These are phyloP conservation scores for Melastoma malabathricum DNA, from an alignment of 345 rosid genomes.

Conservation along the genomic window DNA sequence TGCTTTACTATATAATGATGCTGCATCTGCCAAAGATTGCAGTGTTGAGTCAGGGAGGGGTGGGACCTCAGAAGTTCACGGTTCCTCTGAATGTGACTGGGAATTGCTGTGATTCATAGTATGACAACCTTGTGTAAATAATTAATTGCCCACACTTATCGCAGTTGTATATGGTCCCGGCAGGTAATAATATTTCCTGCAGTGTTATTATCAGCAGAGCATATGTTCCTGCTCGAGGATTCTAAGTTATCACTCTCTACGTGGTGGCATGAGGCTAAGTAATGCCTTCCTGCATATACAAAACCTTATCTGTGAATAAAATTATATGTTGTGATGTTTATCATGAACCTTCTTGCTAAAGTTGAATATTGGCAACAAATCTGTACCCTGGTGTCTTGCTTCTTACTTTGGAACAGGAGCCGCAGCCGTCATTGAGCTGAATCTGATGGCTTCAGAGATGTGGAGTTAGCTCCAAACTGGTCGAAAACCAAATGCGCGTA, in stretches of 20 bases:
- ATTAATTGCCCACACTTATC: slow-evolving; percentile 8
- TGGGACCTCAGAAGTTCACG: slow-evolving; percentile 11
- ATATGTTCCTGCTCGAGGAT: too few species aligned
- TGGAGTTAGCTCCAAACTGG: slow-evolving; percentile 2
- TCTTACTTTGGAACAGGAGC: not conserved
- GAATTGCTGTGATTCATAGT: slow-evolving; percentile 40
- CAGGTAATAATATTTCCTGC: not conserved
- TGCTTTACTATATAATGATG: slow-evolving; percentile 21
- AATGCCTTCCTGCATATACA: too few species aligned
- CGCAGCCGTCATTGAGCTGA: not conserved
- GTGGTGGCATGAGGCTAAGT: too few species aligned
- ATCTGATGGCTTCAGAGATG: slow-evolving; percentile 1
- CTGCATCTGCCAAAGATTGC: slow-evolving; percentile 10
- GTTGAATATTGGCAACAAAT: not conserved
- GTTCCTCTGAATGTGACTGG: slow-evolving; percentile 53
- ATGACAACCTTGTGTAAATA: slow-evolving; percentile 5
- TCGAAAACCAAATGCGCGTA: slow-evolving; percentile 24
- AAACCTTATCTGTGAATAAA: too few species aligned
- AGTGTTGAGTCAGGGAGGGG: slow-evolving; percentile 12
- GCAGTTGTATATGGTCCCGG: slow-evolving; percentile 9
- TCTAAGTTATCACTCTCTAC: too few species aligned
- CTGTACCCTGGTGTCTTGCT: not conserved
- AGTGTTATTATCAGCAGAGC: not conserved
- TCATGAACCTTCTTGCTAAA: too few species aligned
- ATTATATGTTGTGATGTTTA: too few species aligned